phyloP scores from a whole-genome alignment of 352 stramenopile species.

The Phytophthora meadii region DNA sequence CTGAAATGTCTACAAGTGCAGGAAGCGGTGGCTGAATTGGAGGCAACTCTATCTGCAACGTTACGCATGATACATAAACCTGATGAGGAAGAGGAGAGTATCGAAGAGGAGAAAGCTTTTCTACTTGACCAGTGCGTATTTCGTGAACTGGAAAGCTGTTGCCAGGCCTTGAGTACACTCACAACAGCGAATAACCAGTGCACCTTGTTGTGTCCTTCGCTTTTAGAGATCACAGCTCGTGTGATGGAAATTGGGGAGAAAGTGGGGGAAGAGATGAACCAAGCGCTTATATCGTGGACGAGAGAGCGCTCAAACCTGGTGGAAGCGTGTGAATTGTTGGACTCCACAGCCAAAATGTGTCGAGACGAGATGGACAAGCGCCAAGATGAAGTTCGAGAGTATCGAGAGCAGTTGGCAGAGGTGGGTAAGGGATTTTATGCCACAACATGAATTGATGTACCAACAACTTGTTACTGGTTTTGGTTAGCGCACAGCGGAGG shows the following conservation, averaged over 20 bases:
- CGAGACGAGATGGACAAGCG: slow-evolving; percentile 47
- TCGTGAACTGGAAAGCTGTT: slow-evolving; percentile 27
- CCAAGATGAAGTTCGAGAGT: slow-evolving; percentile 34
- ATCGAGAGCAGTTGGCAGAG: slow-evolving; percentile 33
- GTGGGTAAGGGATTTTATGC: slow-evolving; percentile 10
- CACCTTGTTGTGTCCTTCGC: slow-evolving; percentile 17
- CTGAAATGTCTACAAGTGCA: slow-evolving; percentile 34
- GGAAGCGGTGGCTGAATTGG: slow-evolving; percentile 40
- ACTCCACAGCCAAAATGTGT: slow-evolving; percentile 41
- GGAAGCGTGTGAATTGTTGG: slow-evolving; percentile 34
- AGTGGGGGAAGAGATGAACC: slow-evolving; percentile 7
- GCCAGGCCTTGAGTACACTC: slow-evolving; percentile 26
- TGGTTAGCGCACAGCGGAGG: slow-evolving; percentile 26
- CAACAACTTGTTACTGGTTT: slow-evolving; percentile 4
- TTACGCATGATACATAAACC: slow-evolving; percentile 16
- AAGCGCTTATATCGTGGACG: no score
- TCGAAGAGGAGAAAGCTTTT: slow-evolving; percentile 7
- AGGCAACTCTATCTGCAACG: slow-evolving; percentile 36
- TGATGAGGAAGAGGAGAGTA: neutral
- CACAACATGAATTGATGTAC: neutral
- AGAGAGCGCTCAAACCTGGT: neutral
- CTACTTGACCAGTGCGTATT: slow-evolving; percentile 24
- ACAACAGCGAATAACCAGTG: slow-evolving; percentile 4
- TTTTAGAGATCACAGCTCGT: slow-evolving; percentile 26
- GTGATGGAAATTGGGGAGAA: no score